Conservation (phyloP, 495 filamentous ascomycete genomes). For the Hypoxylon fuscum region DNA sequence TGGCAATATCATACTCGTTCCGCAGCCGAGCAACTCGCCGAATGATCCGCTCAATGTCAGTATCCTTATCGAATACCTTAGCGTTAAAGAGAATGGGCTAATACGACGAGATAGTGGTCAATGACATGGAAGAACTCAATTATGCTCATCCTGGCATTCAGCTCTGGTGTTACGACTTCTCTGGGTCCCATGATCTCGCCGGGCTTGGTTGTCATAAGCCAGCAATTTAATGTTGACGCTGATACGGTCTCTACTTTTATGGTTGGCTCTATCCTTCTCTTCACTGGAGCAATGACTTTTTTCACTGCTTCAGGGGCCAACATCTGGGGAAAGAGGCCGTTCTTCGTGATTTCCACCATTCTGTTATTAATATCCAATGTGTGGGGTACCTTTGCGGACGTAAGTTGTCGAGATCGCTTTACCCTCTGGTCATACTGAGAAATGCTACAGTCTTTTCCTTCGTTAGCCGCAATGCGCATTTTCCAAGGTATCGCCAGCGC, state of each 20-base stretch:
- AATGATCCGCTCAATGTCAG: slow-evolving; percentile 58
- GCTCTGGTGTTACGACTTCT: slow-evolving; percentile 38
- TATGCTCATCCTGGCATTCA: slow-evolving; percentile 36
- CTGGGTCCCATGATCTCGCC: slow-evolving; percentile 39
- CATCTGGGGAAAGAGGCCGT: slow-evolving; percentile 50
- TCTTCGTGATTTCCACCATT: slow-evolving; percentile 47
- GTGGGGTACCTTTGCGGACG: slow-evolving; percentile 46
- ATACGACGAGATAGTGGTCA: slow-evolving; percentile 30
- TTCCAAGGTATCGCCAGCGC: slow-evolving; percentile 66
- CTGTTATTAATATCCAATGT: slow-evolving; percentile 41
- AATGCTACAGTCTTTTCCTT: slow-evolving; percentile 38
- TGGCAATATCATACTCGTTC: slow-evolving; percentile 58
- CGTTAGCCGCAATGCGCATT: slow-evolving; percentile 52
- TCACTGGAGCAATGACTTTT: slow-evolving; percentile 45
- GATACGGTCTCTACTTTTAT: slow-evolving; percentile 45
- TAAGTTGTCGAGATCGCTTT: slow-evolving; percentile 5
- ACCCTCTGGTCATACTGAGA: background rate
- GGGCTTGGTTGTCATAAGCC: slow-evolving; percentile 39
- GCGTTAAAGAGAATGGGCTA: background rate
- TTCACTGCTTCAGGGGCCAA: slow-evolving; percentile 48
- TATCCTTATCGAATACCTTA: background rate
- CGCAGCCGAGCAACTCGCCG: slow-evolving; percentile 56
- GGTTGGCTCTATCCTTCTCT: slow-evolving; percentile 46
- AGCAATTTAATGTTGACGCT: slow-evolving; percentile 40
- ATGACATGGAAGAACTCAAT: slow-evolving; percentile 31